Percentiles rank a stretch among this genome's conserved stretches.
Conservation (phyloP, 2,329 filamentous ascomycete genomes). For the Periconia digitata region DNA sequence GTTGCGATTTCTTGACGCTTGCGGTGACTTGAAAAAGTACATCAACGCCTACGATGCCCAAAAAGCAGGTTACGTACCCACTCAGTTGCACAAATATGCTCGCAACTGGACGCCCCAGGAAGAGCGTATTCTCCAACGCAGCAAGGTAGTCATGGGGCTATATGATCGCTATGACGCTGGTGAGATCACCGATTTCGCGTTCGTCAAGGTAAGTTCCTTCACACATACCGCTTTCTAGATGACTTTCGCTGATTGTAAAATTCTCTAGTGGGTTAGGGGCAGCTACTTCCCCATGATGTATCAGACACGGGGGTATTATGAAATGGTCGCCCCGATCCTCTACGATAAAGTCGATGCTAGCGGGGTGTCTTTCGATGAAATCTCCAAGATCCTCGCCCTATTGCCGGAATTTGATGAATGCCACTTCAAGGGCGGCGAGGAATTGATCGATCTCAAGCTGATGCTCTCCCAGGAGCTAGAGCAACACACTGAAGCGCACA, state of each 20-base stretch:
- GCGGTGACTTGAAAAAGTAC: constrained; percentile 8
- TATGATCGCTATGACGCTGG: constrained; percentile 4
- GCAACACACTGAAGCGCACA: neutral
- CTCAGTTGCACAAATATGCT: constrained; percentile 8
- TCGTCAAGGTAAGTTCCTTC: constrained; percentile 13
- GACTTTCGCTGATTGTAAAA: too few relatives aligned
- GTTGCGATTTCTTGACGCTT: constrained; percentile 13
- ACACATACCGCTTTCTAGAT: too few relatives aligned
- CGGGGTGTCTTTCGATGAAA: constrained; percentile 3
- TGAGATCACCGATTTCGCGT: constrained; percentile 12
- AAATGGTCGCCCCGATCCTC: constrained; percentile 11
- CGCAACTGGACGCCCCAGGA: constrained; percentile 16
- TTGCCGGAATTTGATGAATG: constrained; percentile 13
- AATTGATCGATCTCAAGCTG: neutral
- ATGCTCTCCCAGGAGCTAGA: neutral
- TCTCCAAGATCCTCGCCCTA: constrained; percentile 13
- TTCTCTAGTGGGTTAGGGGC: neutral
- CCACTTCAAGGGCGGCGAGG: neutral
- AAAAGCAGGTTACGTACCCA: neutral
- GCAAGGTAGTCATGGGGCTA: constrained; percentile 6
- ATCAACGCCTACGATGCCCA: constrained; percentile 7
- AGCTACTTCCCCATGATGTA: neutral
- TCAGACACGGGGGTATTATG: constrained; percentile 4
- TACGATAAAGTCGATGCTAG: constrained; percentile 10
- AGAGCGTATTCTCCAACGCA: constrained; percentile 13